phyloP scores from a whole-genome alignment of 106 monocot species.

The Triglochin maritima region DNA sequence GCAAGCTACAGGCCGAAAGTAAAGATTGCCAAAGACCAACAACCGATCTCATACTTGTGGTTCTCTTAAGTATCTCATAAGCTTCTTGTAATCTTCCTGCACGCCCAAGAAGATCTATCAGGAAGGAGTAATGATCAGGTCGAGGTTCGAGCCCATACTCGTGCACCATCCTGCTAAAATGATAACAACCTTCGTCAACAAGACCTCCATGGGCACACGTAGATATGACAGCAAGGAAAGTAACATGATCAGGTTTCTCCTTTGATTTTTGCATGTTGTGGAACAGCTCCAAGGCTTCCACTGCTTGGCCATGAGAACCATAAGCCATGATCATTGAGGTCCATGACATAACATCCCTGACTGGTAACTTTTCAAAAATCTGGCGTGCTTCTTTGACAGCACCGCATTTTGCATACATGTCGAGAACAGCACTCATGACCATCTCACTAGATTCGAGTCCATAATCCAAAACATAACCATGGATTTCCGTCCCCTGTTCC shows the following conservation, averaged over 20 bases:
- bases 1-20: constrained; percentile 45
- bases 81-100: constrained; percentile 57
- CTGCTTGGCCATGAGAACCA: constrained; percentile 48
- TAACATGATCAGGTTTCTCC: constrained; percentile 34
- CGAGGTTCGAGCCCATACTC: constrained; percentile 39
- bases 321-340: constrained; percentile 74
- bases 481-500: constrained; percentile 55
- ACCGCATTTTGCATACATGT: constrained; percentile 86
- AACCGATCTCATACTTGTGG: constrained; percentile 24
- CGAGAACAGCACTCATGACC: constrained; percentile 58
- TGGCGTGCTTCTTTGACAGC: constrained; percentile 40
- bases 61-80: constrained; percentile 21
- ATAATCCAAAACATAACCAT: constrained; percentile 21
- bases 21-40: constrained; percentile 46
- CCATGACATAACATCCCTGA: constrained; percentile 52
- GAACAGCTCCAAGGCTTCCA: constrained; percentile 47
- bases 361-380: constrained; percentile 36
- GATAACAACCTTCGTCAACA: constrained; percentile 46
- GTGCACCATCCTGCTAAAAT: constrained; percentile 40
- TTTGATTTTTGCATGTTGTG: constrained; percentile 30
- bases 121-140: constrained; percentile 58
- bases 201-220: constrained; percentile 69
- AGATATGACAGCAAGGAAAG: constrained; percentile 57
- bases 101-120: constrained; percentile 66
- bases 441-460: constrained; percentile 37